Percentiles rank a stretch among this genome's conserved stretches.
Conservation (phyloP, 371 early-diverging fungal genomes). For the Neoconidiobolus thromboides region DNA sequence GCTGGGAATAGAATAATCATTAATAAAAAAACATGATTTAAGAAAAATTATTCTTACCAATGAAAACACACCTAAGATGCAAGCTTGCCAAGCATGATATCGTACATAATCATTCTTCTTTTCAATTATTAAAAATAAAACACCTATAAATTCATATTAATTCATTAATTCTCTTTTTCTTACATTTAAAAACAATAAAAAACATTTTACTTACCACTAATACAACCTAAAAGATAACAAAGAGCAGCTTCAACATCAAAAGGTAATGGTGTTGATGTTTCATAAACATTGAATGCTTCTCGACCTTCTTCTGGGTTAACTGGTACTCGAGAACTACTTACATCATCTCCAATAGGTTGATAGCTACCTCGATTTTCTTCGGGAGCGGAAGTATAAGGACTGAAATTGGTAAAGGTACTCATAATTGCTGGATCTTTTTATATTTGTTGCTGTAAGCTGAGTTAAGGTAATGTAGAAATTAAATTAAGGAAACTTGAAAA, state of each 20-base stretch:
- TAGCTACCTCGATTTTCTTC: conserved; percentile 4
- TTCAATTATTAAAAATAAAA: conserved; percentile 50
- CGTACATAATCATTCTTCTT: conserved; percentile 63
- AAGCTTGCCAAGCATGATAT: conserved; percentile 68
- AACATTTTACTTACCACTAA: conserved; percentile 31
- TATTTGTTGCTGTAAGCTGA: too few relatives aligned
- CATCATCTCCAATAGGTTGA: conserved; percentile 2
- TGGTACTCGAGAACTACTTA: background rate
- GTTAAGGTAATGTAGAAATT: too few relatives aligned
- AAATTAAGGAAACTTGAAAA: too few relatives aligned
- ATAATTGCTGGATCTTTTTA: background rate
- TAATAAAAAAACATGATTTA: background rate
- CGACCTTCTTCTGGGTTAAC: conserved; percentile 17
- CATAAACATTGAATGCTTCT: conserved; percentile 55
- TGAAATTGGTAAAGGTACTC: conserved; percentile 1
- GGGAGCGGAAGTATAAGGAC: conserved; percentile 5
- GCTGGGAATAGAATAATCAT: background rate
- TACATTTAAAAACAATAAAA: background rate
- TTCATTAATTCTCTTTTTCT: conserved; percentile 1
- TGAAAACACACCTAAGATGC: conserved; percentile 7
- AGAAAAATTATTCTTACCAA: conserved; percentile 8
- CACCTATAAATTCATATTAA: conserved; percentile 19
- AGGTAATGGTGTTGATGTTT: conserved; percentile 48
- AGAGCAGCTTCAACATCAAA: conserved; percentile 65
- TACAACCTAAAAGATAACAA: conserved; percentile 42